These are phyloP conservation scores for Comarum palustre DNA, from an alignment of 306 rosid species.

Conservation along the genomic window DNA sequence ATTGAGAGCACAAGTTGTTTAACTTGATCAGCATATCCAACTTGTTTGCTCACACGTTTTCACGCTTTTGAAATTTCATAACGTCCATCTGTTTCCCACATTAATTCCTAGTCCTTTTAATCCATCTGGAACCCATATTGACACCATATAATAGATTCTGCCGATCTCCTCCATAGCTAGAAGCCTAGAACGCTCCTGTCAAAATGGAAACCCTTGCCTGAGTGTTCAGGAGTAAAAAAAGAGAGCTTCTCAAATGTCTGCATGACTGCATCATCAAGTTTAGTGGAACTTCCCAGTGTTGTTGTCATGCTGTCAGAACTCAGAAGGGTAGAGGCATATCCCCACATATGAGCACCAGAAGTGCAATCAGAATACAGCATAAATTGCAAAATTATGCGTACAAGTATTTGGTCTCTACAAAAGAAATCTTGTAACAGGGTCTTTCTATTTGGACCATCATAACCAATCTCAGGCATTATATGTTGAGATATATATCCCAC, in stretches of 20 bases:
- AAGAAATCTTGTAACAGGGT: too few species aligned
- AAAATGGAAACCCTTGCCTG: constrained; percentile 21
- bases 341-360: constrained; percentile 27
- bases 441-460: constrained; percentile 4
- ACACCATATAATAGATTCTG: constrained; percentile 32
- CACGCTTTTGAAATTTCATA: constrained; percentile 39
- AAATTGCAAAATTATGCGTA: constrained; percentile 35
- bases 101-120: constrained; percentile 41
- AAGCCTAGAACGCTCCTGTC: too few species aligned
- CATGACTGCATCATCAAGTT: constrained; percentile 25
- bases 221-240: constrained; percentile 16
- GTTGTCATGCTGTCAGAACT: constrained; percentile 27
- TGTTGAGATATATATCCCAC: too few species aligned
- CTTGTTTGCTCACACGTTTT: constrained; percentile 25
- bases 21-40: constrained; percentile 8
- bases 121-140: constrained; percentile 46
- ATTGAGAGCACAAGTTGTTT: constrained; percentile 15
- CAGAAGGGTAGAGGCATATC: constrained; percentile 41
- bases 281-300: constrained; percentile 32
- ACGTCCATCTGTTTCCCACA: constrained; percentile 30
- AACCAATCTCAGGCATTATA: constrained; percentile 14
- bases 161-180: constrained; percentile 3
- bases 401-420: constrained; percentile 29
- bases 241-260: constrained; percentile 9
- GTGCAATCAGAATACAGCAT: constrained; percentile 27